Conservation (phyloP, 495 filamentous ascomycete genomes). For the Filosporella fistucella region DNA sequence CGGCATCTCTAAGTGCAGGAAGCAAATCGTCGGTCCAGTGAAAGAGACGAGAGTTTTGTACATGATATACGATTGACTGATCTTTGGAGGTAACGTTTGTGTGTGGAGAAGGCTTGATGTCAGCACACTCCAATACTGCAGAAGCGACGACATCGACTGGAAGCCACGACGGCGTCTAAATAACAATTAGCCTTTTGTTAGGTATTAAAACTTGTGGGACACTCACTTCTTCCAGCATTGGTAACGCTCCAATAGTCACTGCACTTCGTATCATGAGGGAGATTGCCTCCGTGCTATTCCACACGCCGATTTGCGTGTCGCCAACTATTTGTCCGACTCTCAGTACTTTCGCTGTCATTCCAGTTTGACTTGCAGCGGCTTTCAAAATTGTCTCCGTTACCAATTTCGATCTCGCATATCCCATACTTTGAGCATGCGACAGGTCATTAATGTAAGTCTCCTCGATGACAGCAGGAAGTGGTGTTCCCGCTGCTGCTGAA, state of each 20-base stretch:
- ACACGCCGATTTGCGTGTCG: slow-evolving; percentile 39
- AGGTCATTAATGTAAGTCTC: slow-evolving; percentile 26
- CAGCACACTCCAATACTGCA: slow-evolving; percentile 6
- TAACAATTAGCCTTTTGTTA: slow-evolving; percentile 14
- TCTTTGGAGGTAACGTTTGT: neutral
- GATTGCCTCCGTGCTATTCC: slow-evolving; percentile 61
- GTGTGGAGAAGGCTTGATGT: slow-evolving; percentile 1
- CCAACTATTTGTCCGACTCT: slow-evolving; percentile 54
- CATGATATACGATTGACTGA: slow-evolving; percentile 41
- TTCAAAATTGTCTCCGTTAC: slow-evolving; percentile 55
- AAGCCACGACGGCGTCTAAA: slow-evolving; percentile 24
- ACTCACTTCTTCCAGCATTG: slow-evolving; percentile 34
- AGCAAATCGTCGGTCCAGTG: slow-evolving; percentile 48
- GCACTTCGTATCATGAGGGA: slow-evolving; percentile 53
- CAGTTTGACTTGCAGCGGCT: slow-evolving; percentile 24
- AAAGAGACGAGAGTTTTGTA: slow-evolving; percentile 46
- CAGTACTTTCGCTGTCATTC: slow-evolving; percentile 35
- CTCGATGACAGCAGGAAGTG: slow-evolving; percentile 15
- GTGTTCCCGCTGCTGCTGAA: slow-evolving; percentile 24
- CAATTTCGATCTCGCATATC: slow-evolving; percentile 60
- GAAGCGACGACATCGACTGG: slow-evolving; percentile 5
- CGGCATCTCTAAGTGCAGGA: slow-evolving; percentile 33
- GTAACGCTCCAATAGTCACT: slow-evolving; percentile 45
- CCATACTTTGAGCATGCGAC: slow-evolving; percentile 33
- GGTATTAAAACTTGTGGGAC: neutral